Base-by-base conservation (phyloP, 768 basidiomycete genomes). In the Cyathus striatus region DNA sequence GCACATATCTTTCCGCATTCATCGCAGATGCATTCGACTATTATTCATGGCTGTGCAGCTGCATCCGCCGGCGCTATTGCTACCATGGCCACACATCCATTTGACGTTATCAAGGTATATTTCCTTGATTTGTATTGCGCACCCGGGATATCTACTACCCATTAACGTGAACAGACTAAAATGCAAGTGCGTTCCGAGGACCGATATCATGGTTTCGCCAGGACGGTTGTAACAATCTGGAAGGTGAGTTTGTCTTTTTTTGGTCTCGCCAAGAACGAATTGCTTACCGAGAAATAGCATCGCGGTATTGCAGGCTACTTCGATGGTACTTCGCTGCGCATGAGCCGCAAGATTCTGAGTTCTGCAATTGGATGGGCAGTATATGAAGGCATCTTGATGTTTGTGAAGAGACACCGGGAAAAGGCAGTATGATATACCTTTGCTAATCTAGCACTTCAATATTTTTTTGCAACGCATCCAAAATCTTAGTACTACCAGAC, bases 291-390 rank as follows among this genome's bases (percentile, higher is more conserved):
- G n/a, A n/a, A n/a, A 1, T 49, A 94, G 90, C 84, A 90, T 74
- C 83, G 90, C 13, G 91, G 92, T 0, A 21, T 83, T 2, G 26
- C 52, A 5, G 93, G 93, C 0, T 92, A 91, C 61, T 90, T 95
- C 53, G 91, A 92, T 45, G 93, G 93, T 2, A 76, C 81, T 14
- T 82, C 85, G 3, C 69, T 97, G 23, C 79, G 93, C 9, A 73
- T 94, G 54, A 83, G 83, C 3, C 77, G 91, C 27, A 97, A 97
- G 60, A 81, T 94, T 5, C 62, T 89, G 13, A 89, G 88, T 52
- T 90, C 90, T n/a, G 83, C 83, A 0, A 88, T 96, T 46, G 90
- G 83, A 2, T 96, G 93, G 93, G 86, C 80, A 2, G 86, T 92
- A 0, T 96, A 93, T 49, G 93, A 95, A 60, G 83, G 82, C 30